phyloP scores from a whole-genome alignment of 106 monocot genomes.

The Allium cepa region DNA sequence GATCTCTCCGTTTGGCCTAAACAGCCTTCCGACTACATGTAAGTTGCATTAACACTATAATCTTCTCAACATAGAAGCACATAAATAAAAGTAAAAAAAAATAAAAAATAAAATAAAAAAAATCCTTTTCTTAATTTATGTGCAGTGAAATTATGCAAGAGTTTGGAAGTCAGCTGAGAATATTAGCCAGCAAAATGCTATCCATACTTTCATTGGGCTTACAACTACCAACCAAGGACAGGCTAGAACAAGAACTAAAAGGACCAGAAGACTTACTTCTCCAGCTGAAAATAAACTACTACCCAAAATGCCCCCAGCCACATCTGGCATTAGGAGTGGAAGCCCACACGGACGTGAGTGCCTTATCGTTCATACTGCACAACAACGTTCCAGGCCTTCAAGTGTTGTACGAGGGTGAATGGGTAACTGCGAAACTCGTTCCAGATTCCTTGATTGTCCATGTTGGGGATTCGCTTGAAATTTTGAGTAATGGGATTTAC shows the following conservation, averaged over 20 bases:
- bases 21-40: conserved; percentile 50
- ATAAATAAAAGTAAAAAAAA: neutral
- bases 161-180: conserved; percentile 42
- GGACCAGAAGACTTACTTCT: conserved; percentile 55
- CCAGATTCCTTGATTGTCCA: conserved; percentile 64
- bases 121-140: neutral
- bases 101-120: neutral
- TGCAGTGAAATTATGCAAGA: conserved; percentile 51
- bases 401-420: conserved; percentile 35
- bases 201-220: conserved; percentile 65
- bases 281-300: conserved; percentile 95
- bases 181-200: conserved; percentile 41
- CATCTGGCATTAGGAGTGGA: conserved; percentile 75
- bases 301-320: conserved; percentile 78
- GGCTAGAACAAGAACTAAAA: conserved; percentile 48
- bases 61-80: too few relatives aligned
- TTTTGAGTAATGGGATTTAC: conserved; percentile 69
- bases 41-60: neutral
- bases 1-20: conserved; percentile 67
- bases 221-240: conserved; percentile 16
- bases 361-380: conserved; percentile 77
- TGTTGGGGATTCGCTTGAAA: conserved; percentile 76
- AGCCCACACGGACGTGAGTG: conserved; percentile 80
- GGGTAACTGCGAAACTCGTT: conserved; percentile 52
- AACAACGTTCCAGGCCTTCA: conserved; percentile 84